These are phyloP conservation scores for Neurospora cerealis DNA, from an alignment of 495 filamentous ascomycete genomes.

Conservation along the genomic window DNA sequence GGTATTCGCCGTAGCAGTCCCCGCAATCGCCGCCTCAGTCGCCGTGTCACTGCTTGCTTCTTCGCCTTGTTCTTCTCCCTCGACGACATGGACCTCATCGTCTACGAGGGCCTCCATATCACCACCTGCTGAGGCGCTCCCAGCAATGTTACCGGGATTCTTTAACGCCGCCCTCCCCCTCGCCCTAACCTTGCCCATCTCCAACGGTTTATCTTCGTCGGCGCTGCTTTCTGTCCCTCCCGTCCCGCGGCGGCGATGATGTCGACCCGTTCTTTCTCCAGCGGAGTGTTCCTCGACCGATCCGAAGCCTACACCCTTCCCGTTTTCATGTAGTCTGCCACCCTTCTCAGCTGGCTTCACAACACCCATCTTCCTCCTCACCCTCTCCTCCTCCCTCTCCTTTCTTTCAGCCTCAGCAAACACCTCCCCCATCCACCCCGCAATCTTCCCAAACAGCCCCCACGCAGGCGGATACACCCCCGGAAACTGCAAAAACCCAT, in stretches of 20 bases:
- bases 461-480: constrained; percentile 76
- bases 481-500: constrained; percentile 90
- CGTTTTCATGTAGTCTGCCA: too few species aligned
- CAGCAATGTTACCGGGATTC: not conserved
- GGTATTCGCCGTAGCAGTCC: constrained; percentile 14
- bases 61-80: not conserved
- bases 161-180: not conserved
- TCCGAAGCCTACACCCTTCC: not conserved
- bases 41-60: constrained; percentile 2
- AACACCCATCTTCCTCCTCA: constrained; percentile 11
- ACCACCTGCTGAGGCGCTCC: not conserved
- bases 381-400: constrained; percentile 17
- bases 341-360: constrained; percentile 1
- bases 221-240: constrained; percentile 32
- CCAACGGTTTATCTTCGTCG: constrained; percentile 58
- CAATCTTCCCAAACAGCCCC: constrained; percentile 66
- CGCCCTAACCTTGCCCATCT: constrained; percentile 42
- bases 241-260: constrained; percentile 42
- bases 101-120: not conserved
- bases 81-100: not conserved
- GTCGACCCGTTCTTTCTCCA: constrained; percentile 12
- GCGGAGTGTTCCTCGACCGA: not conserved
- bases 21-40: not conserved
- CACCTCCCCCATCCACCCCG: constrained; percentile 64
- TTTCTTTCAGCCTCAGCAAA: constrained; percentile 42